A percentile compares a stretch with the other conserved stretches of the same genome.
Evolutionary conservation across 2,329 filamentous ascomycete species (phyloP).

Genomic region (Dactylellina leptospora): DNA sequence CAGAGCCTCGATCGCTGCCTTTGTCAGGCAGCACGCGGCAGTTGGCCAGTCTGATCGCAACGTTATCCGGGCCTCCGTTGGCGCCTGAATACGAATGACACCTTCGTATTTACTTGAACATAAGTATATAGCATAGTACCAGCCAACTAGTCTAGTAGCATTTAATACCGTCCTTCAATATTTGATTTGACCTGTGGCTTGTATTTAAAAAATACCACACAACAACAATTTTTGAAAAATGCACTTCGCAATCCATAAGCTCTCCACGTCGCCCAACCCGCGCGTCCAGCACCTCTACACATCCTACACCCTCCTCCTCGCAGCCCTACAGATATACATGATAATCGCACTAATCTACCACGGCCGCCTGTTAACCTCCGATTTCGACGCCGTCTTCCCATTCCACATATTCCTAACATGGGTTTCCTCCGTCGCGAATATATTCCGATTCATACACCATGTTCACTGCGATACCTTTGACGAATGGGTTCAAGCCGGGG

Average conservation of each 20-base stretch:
- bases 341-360: slow-evolving; percentile 29
- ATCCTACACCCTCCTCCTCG: slow-evolving; percentile 9
- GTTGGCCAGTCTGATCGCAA: too few relatives aligned
- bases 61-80: too few relatives aligned
- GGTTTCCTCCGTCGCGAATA: slow-evolving; percentile 3
- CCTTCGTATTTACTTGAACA: too few relatives aligned
- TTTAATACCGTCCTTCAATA: too few relatives aligned
- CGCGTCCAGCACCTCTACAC: slow-evolving; percentile 17
- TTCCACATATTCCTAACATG: slow-evolving; percentile 19
- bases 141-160: too few relatives aligned
- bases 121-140: neutral
- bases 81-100: too few relatives aligned
- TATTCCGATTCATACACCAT: slow-evolving; percentile 26
- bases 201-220: too few relatives aligned
- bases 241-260: slow-evolving; percentile 48
- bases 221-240: slow-evolving; percentile 13
- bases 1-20: too few relatives aligned
- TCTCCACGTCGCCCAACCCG: slow-evolving; percentile 16
- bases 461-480: slow-evolving; percentile 2
- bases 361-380: neutral
- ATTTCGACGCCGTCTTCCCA: slow-evolving; percentile 10
- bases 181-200: too few relatives aligned
- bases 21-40: too few relatives aligned
- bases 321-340: slow-evolving; percentile 17
- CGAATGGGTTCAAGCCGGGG: neutral